These are phyloP conservation scores for Pseudogymnoascus sp. DNA, from an alignment of 2,329 filamentous ascomycete species.

Conservation along the genomic window DNA sequence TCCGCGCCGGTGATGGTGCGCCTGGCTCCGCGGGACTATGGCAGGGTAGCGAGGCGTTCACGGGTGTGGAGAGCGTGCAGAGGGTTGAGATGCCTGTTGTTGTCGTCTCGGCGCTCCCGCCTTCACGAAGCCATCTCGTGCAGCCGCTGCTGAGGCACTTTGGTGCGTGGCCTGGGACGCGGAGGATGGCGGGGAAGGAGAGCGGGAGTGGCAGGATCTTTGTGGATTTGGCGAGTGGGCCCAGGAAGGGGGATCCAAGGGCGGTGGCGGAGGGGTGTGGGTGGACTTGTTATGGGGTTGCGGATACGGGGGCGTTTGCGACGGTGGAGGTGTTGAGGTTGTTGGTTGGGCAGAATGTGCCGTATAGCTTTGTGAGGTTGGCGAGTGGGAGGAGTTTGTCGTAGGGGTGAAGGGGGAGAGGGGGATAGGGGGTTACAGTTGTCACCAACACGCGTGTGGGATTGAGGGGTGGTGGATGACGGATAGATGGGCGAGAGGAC, in stretches of 20 bases:
- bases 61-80: constrained; percentile 72
- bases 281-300: constrained; percentile 72
- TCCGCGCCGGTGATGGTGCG: constrained; percentile 49
- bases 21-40: neutral
- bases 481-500: neutral
- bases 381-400: constrained; percentile 54
- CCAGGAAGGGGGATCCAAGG: constrained; percentile 62
- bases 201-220: constrained; percentile 59
- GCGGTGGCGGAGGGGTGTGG: constrained; percentile 66
- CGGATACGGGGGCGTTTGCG: constrained; percentile 76
- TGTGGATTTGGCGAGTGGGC: constrained; percentile 63
- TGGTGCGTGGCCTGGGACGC: constrained; percentile 37
- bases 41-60: constrained; percentile 57
- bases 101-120: constrained; percentile 70
- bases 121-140: constrained; percentile 73
- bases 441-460: neutral
- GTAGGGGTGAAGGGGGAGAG: constrained; percentile 18
- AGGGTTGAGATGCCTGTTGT: constrained; percentile 74
- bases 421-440: neutral
- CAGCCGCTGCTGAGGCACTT: constrained; percentile 72
- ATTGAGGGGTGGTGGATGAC: neutral
- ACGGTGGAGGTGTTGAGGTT: constrained; percentile 74
- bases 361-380: constrained; percentile 78
- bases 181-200: constrained; percentile 35
- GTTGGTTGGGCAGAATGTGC: constrained; percentile 79